phyloP scores from a whole-genome alignment of 164 flowering plant genomes.

The Litsea cubeba region DNA sequence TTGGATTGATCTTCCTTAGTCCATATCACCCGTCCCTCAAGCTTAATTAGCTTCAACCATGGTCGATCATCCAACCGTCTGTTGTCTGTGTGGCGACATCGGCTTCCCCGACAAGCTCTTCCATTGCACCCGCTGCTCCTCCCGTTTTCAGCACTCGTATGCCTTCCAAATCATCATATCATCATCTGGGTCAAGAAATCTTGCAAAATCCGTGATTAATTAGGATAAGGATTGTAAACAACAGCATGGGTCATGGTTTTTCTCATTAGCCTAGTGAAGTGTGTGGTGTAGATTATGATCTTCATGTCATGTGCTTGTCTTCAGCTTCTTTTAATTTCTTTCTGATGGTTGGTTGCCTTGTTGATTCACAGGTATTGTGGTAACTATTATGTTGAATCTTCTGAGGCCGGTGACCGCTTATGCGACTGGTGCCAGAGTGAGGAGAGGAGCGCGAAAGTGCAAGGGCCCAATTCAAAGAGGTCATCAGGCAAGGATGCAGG shows the following conservation, averaged over 20 bases:
- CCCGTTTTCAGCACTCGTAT: constrained; percentile 92
- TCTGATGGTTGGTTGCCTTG: too few relatives aligned
- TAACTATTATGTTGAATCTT: constrained; percentile 44
- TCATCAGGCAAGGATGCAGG: constrained; percentile 6
- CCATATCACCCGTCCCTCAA: background rate
- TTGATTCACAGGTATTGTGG: constrained; percentile 68
- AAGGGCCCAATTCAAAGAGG: constrained; percentile 30
- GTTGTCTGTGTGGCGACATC: constrained; percentile 96
- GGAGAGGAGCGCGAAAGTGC: constrained; percentile 24
- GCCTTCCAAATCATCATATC: constrained; percentile 14
- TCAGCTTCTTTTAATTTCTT: too few relatives aligned
- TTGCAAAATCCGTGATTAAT: too few relatives aligned
- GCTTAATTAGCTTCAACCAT: background rate
- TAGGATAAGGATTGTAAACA: too few relatives aligned
- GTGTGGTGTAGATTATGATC: too few relatives aligned
- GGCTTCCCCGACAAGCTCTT: constrained; percentile 93
- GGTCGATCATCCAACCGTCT: constrained; percentile 56
- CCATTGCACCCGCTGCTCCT: constrained; percentile 67
- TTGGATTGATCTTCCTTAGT: too few relatives aligned
- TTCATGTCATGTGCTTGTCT: too few relatives aligned
- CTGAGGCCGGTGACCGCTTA: constrained; percentile 23
- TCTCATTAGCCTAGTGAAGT: background rate
- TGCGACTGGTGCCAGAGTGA: constrained; percentile 94
- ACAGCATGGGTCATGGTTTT: background rate
- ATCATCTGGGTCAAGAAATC: background rate